A percentile compares a stretch with the other conserved stretches of the same genome.
Evolutionary conservation across 805 yeast genomes (phyloP).

Genomic region (Candida krabiensis): DNA sequence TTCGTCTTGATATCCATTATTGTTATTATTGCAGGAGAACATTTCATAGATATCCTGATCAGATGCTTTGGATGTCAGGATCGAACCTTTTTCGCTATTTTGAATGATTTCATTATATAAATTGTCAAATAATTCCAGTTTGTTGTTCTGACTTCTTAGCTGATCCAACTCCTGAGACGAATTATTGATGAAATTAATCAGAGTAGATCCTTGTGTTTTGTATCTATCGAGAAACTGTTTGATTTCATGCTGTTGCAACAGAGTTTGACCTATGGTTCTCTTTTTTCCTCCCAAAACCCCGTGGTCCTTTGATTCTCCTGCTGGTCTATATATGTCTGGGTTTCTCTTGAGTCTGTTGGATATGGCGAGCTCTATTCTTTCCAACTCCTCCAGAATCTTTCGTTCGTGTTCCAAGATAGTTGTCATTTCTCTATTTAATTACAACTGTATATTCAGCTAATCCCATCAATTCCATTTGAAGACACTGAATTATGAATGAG

Average conservation of each 20-base stretch:
- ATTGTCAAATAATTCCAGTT: conserved; percentile 39
- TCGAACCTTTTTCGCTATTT: conserved; percentile 31
- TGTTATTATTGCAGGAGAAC: conserved; percentile 22
- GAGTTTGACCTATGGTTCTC: conserved; percentile 49
- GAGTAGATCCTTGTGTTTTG: conserved; percentile 28
- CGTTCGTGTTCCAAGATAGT: conserved; percentile 40
- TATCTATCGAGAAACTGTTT: conserved; percentile 49
- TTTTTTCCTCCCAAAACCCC: conserved; percentile 36
- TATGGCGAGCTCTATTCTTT: conserved; percentile 67
- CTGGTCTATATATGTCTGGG: conserved; percentile 49
- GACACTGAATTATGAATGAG: too few relatives aligned
- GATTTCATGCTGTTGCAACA: conserved; percentile 70
- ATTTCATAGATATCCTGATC: conserved; percentile 34
- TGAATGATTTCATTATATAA: conserved; percentile 32
- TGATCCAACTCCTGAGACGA: conserved; percentile 7
- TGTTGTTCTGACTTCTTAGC: conserved; percentile 7
- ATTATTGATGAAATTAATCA: conserved; percentile 18
- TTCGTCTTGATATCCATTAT: too few relatives aligned
- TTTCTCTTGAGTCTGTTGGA: conserved; percentile 60
- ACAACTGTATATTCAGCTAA: too few relatives aligned
- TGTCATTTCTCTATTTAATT: too few relatives aligned
- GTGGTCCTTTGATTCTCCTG: conserved; percentile 23
- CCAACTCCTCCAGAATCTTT: conserved; percentile 58
- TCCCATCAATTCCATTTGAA: too few relatives aligned
- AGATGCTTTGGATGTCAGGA: conserved; percentile 23